Conservation (phyloP, 2,329 filamentous ascomycete species). For the Pseudopyricularia javanii region DNA sequence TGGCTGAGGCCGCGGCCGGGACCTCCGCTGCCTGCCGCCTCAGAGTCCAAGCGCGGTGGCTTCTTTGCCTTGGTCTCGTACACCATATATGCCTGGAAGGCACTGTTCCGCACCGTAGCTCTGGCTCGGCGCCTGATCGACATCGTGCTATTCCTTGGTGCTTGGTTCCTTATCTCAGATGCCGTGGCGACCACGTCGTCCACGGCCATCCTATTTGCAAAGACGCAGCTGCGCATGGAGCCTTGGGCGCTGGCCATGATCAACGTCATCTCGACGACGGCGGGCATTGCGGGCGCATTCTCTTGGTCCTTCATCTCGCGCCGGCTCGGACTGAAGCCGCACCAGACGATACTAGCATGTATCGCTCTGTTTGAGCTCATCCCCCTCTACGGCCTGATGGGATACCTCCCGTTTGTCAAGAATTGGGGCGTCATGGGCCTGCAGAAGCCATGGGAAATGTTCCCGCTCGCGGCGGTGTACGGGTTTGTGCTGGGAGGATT, state of each 20-base stretch:
- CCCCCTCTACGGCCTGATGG: conserved; percentile 78
- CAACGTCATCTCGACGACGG: conserved; percentile 78
- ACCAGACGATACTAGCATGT: conserved; percentile 85
- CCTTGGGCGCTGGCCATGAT: conserved; percentile 82
- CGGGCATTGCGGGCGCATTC: conserved; percentile 79
- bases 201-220: conserved; percentile 90
- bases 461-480: conserved; percentile 78
- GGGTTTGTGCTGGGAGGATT: conserved; percentile 90
- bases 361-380: conserved; percentile 87
- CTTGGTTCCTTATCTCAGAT: conserved; percentile 92
- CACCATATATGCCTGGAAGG: conserved; percentile 73
- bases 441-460: conserved; percentile 97
- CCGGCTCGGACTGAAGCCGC: conserved; percentile 56
- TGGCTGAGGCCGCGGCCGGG: conserved; percentile 85
- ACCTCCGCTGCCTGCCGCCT: conserved; percentile 50
- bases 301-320: conserved; percentile 74
- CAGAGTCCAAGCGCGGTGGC: conserved; percentile 13
- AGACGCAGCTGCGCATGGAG: conserved; percentile 83
- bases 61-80: conserved; percentile 51
- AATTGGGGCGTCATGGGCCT: conserved; percentile 67
- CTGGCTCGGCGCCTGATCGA: conserved; percentile 63
- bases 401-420: conserved; percentile 72
- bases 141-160: conserved; percentile 66
- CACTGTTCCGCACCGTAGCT: conserved; percentile 66
- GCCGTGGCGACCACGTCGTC: conserved; percentile 90